phyloP scores from a whole-genome alignment of 2,329 filamentous ascomycete species.

The Colletotrichum euphorbiae region DNA sequence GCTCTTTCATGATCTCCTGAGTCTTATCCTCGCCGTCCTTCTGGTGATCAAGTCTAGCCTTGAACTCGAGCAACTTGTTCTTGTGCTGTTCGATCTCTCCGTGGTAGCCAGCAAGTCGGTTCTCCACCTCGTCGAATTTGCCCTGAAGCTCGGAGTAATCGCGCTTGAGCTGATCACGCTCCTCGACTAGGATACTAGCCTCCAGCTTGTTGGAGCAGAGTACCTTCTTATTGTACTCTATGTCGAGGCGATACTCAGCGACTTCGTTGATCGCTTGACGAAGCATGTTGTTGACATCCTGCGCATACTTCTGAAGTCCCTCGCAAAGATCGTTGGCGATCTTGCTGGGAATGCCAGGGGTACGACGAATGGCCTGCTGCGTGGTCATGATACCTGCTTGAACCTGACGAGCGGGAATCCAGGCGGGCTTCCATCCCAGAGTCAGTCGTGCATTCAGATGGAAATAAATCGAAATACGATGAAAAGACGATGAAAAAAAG shows the following conservation, averaged over 20 bases:
- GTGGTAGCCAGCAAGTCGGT: slow-evolving; percentile 40
- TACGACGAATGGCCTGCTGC: slow-evolving; percentile 40
- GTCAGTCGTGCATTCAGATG: neutral
- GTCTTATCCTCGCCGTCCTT: slow-evolving; percentile 36
- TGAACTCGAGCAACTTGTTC: slow-evolving; percentile 34
- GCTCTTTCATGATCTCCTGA: slow-evolving; percentile 46
- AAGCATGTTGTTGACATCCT: slow-evolving; percentile 46
- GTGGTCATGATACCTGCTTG: slow-evolving; percentile 40
- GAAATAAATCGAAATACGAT: neutral
- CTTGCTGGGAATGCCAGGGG: slow-evolving; percentile 39
- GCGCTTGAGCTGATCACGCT: slow-evolving; percentile 36
- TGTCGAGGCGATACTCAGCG: slow-evolving; percentile 45
- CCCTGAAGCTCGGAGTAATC: slow-evolving; percentile 44
- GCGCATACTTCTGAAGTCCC: slow-evolving; percentile 43
- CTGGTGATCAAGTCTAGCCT: slow-evolving; percentile 34
- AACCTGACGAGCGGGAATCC: slow-evolving; percentile 36
- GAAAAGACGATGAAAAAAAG: neutral
- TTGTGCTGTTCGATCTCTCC: slow-evolving; percentile 38
- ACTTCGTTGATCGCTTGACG: slow-evolving; percentile 40
- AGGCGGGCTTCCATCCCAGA: slow-evolving; percentile 33
- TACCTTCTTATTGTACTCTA: slow-evolving; percentile 49
- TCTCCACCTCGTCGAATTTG: slow-evolving; percentile 40
- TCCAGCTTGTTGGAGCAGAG: slow-evolving; percentile 40
- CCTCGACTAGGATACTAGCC: slow-evolving; percentile 33
- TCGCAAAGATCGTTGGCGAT: slow-evolving; percentile 39